Evolutionary conservation across 192 early-diverging fungal species (phyloP).

Genomic region (Coemansia sp.): DNA sequence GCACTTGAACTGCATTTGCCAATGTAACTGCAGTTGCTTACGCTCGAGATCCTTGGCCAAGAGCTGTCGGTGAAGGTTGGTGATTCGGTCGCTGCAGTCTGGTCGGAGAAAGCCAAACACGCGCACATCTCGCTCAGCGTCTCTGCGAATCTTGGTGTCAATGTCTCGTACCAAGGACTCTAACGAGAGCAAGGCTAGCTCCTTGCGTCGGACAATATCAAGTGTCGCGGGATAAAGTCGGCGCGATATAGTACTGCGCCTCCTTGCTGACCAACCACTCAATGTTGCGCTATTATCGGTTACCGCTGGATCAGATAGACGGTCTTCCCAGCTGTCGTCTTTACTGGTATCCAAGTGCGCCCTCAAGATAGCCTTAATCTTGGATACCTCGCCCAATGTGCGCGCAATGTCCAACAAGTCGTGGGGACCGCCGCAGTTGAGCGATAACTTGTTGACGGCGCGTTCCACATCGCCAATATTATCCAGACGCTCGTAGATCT

Average conservation of each 20-base stretch:
- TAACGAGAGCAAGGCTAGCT: conserved; percentile 51
- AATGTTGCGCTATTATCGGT: not conserved
- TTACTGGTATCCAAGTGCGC: conserved; percentile 15
- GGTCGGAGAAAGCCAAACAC: conserved; percentile 60
- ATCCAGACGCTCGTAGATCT: conserved; percentile 59
- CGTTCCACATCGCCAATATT: conserved; percentile 70
- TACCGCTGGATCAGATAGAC: not conserved
- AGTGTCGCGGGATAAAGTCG: conserved; percentile 4
- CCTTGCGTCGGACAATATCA: conserved; percentile 28
- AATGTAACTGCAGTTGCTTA: conserved; percentile 36
- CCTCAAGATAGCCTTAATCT: conserved; percentile 46
- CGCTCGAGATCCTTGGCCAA: conserved; percentile 50
- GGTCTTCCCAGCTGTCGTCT: not conserved
- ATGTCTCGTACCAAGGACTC: conserved; percentile 47
- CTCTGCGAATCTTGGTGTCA: conserved; percentile 50
- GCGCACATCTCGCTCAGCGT: conserved; percentile 47
- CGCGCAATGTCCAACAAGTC: conserved; percentile 65
- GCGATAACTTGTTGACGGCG: conserved; percentile 69
- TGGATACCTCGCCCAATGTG: conserved; percentile 60
- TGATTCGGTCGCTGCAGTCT: conserved; percentile 46
- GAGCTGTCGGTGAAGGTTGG: conserved; percentile 46
- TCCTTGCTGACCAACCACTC: not conserved
- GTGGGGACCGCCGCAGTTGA: conserved; percentile 64
- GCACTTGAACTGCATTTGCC: conserved; percentile 37
- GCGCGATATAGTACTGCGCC: not conserved